Percentiles rank a stretch among this genome's conserved stretches.
Conservation (phyloP, 73 alveolate genomes). For the Paraurostyla sp. region DNA sequence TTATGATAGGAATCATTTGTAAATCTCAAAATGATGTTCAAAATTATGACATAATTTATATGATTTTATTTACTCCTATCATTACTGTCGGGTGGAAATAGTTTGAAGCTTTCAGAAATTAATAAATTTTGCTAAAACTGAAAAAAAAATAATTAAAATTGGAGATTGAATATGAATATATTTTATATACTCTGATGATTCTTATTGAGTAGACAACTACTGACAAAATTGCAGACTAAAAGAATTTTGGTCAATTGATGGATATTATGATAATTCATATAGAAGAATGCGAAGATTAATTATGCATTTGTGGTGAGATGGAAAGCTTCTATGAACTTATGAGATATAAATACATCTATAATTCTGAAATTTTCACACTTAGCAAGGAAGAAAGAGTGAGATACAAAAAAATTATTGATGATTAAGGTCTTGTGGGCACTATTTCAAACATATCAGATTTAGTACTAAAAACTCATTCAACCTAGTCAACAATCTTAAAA, state of each 20-base stretch:
- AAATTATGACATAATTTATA: constrained; percentile 13
- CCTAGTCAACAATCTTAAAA: neutral
- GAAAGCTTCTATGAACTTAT: constrained; percentile 15
- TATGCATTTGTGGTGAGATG: constrained; percentile 21
- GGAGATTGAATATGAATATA: constrained; percentile 5
- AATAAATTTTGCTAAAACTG: neutral
- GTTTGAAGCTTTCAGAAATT: neutral
- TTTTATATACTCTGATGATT: constrained; percentile 5
- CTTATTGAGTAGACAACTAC: neutral
- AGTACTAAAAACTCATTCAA: neutral
- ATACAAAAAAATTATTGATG: constrained; percentile 23
- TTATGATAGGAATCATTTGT: neutral
- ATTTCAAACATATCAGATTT: neutral
- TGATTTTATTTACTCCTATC: neutral
- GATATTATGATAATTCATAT: constrained; percentile 6
- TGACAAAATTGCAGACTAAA: neutral
- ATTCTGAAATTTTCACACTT: neutral
- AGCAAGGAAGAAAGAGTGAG: neutral
- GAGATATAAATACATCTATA: neutral
- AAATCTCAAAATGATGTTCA: neutral
- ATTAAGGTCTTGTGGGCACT: constrained; percentile 19
- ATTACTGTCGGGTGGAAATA: constrained; percentile 8
- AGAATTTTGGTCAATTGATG: constrained; percentile 10
- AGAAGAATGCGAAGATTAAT: constrained; percentile 1
- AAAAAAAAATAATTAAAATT: neutral